Evolutionary conservation across 1,139 yeast genomes (phyloP).

Genomic region (Ogataea hybrid): DNA sequence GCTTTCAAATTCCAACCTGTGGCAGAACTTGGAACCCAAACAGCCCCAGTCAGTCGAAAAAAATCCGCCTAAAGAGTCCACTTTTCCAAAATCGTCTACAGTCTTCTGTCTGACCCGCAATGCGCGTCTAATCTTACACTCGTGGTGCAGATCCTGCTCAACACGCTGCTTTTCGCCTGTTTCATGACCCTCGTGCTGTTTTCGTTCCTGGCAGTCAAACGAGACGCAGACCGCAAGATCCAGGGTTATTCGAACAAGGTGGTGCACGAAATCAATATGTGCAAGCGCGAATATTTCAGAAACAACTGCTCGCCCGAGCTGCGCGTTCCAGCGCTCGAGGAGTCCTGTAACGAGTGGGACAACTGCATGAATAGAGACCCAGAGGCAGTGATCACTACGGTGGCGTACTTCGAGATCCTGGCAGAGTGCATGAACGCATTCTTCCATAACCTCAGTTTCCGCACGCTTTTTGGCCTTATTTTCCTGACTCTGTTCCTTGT

Average conservation of each 20-base stretch:
- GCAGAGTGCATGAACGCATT: slow-evolving; percentile 33
- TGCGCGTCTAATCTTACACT: slow-evolving; percentile 67
- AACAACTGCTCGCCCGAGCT: slow-evolving; percentile 64
- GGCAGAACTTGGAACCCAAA: slow-evolving; percentile 1
- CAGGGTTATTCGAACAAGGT: slow-evolving; percentile 61
- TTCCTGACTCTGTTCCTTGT: slow-evolving; percentile 21
- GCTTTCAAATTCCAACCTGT: slow-evolving; percentile 4
- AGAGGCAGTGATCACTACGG: slow-evolving; percentile 50
- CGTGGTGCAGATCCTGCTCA: slow-evolving; percentile 69
- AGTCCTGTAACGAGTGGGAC: slow-evolving; percentile 73
- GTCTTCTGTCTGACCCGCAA: slow-evolving; percentile 43
- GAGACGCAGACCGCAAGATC: slow-evolving; percentile 68
- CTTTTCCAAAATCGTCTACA: background rate
- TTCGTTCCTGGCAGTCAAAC: slow-evolving; percentile 54
- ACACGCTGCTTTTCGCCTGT: slow-evolving; percentile 54
- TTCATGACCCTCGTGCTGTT: slow-evolving; percentile 57
- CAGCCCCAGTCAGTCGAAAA: background rate
- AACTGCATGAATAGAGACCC: slow-evolving; percentile 89
- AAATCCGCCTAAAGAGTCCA: background rate
- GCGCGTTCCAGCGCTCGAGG: slow-evolving; percentile 71
- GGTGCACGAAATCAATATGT: slow-evolving; percentile 63
- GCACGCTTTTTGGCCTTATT: slow-evolving; percentile 24
- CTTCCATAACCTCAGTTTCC: slow-evolving; percentile 28
- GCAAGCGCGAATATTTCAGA: slow-evolving; percentile 66
- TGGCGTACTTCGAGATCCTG: slow-evolving; percentile 31